Conservation (phyloP, 176 grass and related monocot genomes). For the Carex scoparia region DNA sequence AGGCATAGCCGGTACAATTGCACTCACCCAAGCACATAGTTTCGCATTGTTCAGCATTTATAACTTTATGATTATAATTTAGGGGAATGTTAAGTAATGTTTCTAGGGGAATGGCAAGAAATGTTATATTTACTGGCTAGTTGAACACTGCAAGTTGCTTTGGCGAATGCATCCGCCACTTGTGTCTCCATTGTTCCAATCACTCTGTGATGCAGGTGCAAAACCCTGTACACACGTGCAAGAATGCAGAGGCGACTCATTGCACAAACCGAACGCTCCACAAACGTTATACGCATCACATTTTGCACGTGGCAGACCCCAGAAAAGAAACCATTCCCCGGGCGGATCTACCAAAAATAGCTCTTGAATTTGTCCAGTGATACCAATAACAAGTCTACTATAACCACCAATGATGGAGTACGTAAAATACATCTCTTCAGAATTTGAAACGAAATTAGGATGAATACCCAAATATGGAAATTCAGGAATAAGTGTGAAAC, state of each 20-base stretch:
- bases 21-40: constrained; percentile 12
- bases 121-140: neutral
- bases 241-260: neutral
- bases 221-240: constrained; percentile 28
- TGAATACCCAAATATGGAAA: no score
- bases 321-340: neutral
- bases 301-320: neutral
- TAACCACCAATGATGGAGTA: neutral
- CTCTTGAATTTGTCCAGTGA: neutral
- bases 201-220: constrained; percentile 9
- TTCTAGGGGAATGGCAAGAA: neutral
- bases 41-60: neutral
- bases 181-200: constrained; percentile 24
- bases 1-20: constrained; percentile 25
- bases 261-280: constrained; percentile 23
- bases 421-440: constrained; percentile 11
- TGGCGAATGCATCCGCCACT: constrained; percentile 20
- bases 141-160: neutral
- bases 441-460: no score
- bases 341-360: constrained; percentile 15
- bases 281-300: constrained; percentile 24
- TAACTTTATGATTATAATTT: neutral
- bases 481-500: no score
- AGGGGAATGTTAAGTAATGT: neutral
- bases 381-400: neutral